A percentile compares a stretch with the other conserved stretches of the same genome.
Conservation (phyloP, 2,329 filamentous ascomycete species). For the Lomentospora prolificans region DNA sequence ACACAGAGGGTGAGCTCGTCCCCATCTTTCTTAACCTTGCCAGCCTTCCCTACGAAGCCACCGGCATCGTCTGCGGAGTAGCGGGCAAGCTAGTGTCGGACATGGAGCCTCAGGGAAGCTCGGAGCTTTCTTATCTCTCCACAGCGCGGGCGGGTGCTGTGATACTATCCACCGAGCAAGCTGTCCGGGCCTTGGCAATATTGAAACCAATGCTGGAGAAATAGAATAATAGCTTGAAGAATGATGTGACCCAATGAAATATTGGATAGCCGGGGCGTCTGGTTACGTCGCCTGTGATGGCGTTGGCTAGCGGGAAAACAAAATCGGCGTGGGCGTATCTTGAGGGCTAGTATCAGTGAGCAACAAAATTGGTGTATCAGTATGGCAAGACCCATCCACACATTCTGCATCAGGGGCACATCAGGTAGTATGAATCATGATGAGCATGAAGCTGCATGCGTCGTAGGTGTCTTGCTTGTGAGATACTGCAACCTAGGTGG, state of each 20-base stretch:
- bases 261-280: background rate
- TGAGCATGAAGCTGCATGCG: no score
- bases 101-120: slow-evolving; percentile 43
- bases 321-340: background rate
- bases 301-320: background rate
- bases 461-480: background rate
- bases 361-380: background rate
- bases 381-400: background rate
- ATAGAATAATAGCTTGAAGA: slow-evolving; percentile 12
- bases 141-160: slow-evolving; percentile 85
- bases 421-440: background rate
- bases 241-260: background rate
- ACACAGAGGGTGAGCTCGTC: slow-evolving; percentile 61
- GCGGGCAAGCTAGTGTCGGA: slow-evolving; percentile 72
- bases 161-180: slow-evolving; percentile 67
- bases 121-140: slow-evolving; percentile 84
- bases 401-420: background rate
- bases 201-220: slow-evolving; percentile 43
- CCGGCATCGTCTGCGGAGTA: slow-evolving; percentile 90
- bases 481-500: background rate
- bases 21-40: slow-evolving; percentile 84
- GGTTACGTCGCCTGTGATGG: background rate
- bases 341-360: background rate
- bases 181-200: slow-evolving; percentile 63
- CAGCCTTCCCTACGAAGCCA: slow-evolving; percentile 73